A percentile compares a stretch with the other conserved stretches of the same genome.
These are phyloP conservation scores for Claviceps cyperi DNA, from an alignment of 2,329 filamentous ascomycete genomes.

Conservation along the genomic window DNA sequence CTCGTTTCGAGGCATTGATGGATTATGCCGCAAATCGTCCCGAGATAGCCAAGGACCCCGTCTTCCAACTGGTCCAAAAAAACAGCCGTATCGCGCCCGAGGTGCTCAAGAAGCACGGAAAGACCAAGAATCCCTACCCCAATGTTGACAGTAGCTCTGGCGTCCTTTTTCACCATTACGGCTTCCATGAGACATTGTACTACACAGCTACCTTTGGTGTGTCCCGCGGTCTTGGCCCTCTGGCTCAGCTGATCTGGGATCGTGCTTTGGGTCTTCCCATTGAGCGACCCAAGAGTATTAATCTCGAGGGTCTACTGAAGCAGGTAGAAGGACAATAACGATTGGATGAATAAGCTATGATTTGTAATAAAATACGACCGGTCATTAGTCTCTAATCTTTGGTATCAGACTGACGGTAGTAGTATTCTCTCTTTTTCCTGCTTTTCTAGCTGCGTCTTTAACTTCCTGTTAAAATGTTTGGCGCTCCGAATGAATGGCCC, in stretches of 20 bases:
- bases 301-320: constrained; percentile 73
- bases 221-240: constrained; percentile 61
- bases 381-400: background rate
- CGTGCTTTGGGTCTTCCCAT: constrained; percentile 86
- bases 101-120: constrained; percentile 88
- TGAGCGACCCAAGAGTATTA: constrained; percentile 95
- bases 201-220: constrained; percentile 67
- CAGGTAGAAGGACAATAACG: constrained; percentile 33
- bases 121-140: constrained; percentile 95
- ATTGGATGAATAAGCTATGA: background rate
- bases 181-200: constrained; percentile 93
- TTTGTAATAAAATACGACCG: background rate
- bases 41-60: constrained; percentile 72
- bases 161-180: constrained; percentile 95
- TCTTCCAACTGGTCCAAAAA: constrained; percentile 88
- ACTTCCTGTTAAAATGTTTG: background rate
- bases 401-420: background rate
- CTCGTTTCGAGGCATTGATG: constrained; percentile 92
- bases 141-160: constrained; percentile 92
- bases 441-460: background rate
- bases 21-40: constrained; percentile 78
- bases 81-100: constrained; percentile 84
- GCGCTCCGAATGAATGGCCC: background rate
- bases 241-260: constrained; percentile 95
- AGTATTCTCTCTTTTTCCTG: background rate